Base-by-base conservation (phyloP, 108 stramenopile species). In the Nitzschia sp. region DNA sequence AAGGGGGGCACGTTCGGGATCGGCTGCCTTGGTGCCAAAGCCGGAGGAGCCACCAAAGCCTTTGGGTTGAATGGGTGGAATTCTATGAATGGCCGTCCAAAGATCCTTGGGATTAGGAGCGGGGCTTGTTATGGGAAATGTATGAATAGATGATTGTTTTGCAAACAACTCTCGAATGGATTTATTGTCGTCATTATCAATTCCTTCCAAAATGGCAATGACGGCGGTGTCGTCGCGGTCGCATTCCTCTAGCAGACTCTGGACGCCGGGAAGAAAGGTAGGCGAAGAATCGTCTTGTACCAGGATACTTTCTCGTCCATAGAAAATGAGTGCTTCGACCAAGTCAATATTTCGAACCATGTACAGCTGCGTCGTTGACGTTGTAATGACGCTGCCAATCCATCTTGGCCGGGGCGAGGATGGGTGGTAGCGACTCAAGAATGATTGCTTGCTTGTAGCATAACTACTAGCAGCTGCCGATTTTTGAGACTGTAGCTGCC, bases 301-400 rank as follows among this genome's bases (percentile, higher is more conserved):
- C 34, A 48, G 33, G 11, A 74, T 59, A 30, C 65, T 83, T 25
- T 82, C 81, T 21, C 66, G 13, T 9, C 88, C 91, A 58, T 88
- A 89, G 54, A 92, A 86, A 0, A 92, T 76, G 15, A 92, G 23
- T 19, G 83, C 79, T 75, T 92, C 91, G 5, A 86, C 87, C 9
- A 86, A 59, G 72, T 92, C 91, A 45, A 92, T 80, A 59, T 92
- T 92, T 13, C 91, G 82, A 33, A 92, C 85, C 91, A 92, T 92
- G 35, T 15, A 11, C 18, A 35, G 49, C n/a, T 19, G 11, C 21
- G 49, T 21, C 4, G 49, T n/a, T 51, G 49, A 13, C 38, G 38
- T n/a, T n/a, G n/a, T n/a, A n/a, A n/a, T n/a, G n/a, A n/a, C n/a
- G n/a, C n/a, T n/a, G n/a, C n/a, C n/a, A n/a, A n/a, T n/a, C n/a